A percentile compares a stretch with the other conserved stretches of the same genome.
Evolutionary conservation across 2,329 filamentous ascomycete species (phyloP).

Genomic region (Monosporascus sp.): DNA sequence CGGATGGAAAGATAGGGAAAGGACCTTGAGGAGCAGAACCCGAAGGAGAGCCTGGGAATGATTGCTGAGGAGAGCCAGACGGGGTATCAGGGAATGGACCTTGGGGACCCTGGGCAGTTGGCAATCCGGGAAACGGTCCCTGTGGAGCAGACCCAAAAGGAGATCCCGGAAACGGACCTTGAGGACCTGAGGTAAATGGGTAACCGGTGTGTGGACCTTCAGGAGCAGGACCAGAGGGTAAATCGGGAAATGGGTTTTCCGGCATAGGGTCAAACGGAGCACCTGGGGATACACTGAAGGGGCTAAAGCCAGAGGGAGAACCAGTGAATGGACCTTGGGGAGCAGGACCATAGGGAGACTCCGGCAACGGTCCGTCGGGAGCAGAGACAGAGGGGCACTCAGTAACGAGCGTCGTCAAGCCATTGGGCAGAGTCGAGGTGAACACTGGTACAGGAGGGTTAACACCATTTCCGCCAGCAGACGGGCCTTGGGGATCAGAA

Average conservation of each 20-base stretch:
- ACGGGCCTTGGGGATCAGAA: not conserved
- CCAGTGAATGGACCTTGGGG: not conserved
- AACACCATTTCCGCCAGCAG: not conserved
- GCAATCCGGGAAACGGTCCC: not conserved
- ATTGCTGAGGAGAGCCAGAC: not conserved
- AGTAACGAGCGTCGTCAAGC: not conserved
- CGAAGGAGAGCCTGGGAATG: not conserved
- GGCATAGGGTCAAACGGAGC: not conserved
- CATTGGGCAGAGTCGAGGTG: not conserved
- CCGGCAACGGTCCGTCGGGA: not conserved
- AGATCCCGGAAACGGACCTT: not conserved
- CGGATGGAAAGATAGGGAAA: not conserved
- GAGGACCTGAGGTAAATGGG: not conserved
- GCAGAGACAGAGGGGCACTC: not conserved
- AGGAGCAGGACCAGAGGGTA: not conserved
- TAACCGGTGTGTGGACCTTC: not conserved
- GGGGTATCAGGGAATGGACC: not conserved
- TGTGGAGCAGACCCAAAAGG: not conserved
- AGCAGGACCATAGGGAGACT: not conserved
- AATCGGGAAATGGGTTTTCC: not conserved
- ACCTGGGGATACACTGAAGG: not conserved
- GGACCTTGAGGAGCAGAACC: not conserved
- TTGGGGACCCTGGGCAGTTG: not conserved
- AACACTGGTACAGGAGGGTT: not conserved
- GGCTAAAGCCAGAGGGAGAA: not conserved